These are phyloP conservation scores for Ormosia emarginata DNA, from an alignment of 306 rosid species.

Conservation along the genomic window DNA sequence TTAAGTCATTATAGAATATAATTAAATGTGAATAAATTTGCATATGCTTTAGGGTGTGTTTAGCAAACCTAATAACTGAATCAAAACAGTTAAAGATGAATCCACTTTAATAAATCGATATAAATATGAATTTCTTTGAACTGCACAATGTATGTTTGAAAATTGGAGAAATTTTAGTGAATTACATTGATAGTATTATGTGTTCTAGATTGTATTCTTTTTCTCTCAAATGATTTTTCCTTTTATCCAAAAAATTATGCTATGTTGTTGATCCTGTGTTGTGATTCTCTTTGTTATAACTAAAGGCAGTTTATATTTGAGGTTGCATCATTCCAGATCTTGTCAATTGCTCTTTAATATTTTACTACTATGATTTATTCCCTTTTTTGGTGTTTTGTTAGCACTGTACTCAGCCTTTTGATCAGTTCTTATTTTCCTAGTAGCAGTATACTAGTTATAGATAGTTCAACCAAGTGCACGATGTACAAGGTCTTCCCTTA, in stretches of 20 bases:
- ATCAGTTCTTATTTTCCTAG: constrained; percentile 10
- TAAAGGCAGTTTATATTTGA: neutral
- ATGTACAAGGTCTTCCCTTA: neutral
- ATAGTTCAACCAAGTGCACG: constrained; percentile 13
- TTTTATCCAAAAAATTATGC: neutral
- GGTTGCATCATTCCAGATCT: neutral
- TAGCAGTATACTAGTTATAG: neutral
- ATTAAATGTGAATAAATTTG: neutral
- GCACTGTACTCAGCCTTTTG: neutral
- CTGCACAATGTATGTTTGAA: neutral
- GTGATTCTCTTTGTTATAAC: neutral
- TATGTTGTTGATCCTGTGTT: neutral
- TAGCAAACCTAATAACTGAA: neutral
- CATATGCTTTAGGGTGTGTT: neutral
- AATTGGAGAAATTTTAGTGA: neutral
- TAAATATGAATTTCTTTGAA: neutral
- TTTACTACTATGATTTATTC: neutral
- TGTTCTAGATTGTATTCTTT: neutral
- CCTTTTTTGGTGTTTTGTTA: neutral
- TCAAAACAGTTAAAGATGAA: neutral
- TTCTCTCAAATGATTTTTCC: neutral
- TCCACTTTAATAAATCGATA: neutral
- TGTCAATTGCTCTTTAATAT: neutral
- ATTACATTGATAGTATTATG: neutral
- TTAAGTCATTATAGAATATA: neutral